Evolutionary conservation across 108 stramenopile genomes (phyloP), one percentile per base, ranked within the genome.

Genomic region (Seminavis robusta): DNA sequence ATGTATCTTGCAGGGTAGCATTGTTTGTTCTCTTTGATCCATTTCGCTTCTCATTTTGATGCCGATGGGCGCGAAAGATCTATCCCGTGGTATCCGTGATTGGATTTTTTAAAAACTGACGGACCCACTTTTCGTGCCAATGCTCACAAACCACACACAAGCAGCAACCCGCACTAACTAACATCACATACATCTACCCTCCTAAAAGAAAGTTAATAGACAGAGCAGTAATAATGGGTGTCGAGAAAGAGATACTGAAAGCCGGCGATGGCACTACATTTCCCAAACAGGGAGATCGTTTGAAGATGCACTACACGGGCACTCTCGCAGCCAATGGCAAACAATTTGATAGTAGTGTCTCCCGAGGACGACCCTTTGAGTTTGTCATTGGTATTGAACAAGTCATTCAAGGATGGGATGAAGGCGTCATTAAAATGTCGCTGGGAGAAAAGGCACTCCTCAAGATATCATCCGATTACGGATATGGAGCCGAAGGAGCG

Each of bases 401-500:
- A 65, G 79, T 80, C 4, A 69, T 80, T 49, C 43, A 43, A 13
- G 80, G 79, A 3, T 76, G 74, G 68, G 98, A 98, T 64, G 81
- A 88, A 41, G 76, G 79, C 24, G 78, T 90, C 21, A 50, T 69
- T 28, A 34, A 62, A 57, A 79, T 90, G 82, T 57, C 52, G 29
- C 34, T 87, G 23, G 89, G 89, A 9, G 95, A 93, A 66, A 86
- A 86, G 55, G 79, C 90, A 0, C 65, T 69, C 47, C 63, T 97
- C 6, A 36, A 59, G 8, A 93, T 97, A 31, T 72, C 93, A 0
- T 61, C 73, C 34, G 86, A 88, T 56, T 87, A 83, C 57, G 96
- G 84, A 17, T 97, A 97, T 60, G 96, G 96, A 30, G 40, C 56
- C 7, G 56, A 78, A 2, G 92, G 92, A 33, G 90, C 90, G 0